These are phyloP conservation scores for Alternaria sp. DNA, from an alignment of 2,329 filamentous ascomycete genomes.

Conservation along the genomic window DNA sequence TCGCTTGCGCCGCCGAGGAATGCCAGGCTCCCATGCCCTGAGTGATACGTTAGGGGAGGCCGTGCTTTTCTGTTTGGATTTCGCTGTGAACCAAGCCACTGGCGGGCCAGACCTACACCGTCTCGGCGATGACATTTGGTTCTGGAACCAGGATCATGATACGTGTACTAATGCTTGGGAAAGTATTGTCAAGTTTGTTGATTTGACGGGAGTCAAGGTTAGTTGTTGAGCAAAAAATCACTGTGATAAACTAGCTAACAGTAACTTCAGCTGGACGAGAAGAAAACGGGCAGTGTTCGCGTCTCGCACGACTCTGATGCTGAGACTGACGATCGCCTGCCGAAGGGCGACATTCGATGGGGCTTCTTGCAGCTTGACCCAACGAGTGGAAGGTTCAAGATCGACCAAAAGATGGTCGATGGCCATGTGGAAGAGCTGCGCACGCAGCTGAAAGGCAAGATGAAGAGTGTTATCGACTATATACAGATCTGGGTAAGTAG, in stretches of 20 bases:
- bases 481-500: constrained; percentile 34
- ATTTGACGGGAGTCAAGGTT: constrained; percentile 54
- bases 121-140: constrained; percentile 61
- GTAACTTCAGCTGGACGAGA: constrained; percentile 47
- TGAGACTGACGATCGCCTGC: constrained; percentile 34
- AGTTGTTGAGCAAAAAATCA: neutral
- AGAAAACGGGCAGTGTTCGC: constrained; percentile 55
- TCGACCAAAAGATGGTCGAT: constrained; percentile 47
- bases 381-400: constrained; percentile 41
- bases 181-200: constrained; percentile 54
- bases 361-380: constrained; percentile 43
- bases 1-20: constrained; percentile 55
- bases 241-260: constrained; percentile 1
- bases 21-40: constrained; percentile 57
- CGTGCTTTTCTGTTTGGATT: constrained; percentile 59
- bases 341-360: constrained; percentile 44
- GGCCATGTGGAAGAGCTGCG: constrained; percentile 42
- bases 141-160: constrained; percentile 55
- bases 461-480: constrained; percentile 46
- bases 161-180: constrained; percentile 56
- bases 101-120: constrained; percentile 56
- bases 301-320: constrained; percentile 27
- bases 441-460: constrained; percentile 39
- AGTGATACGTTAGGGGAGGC: constrained; percentile 60
- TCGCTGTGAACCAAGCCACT: constrained; percentile 56